Evolutionary conservation across 495 filamentous ascomycete species (phyloP), one percentile per base, ranked within the genome.

Genomic region (Clohesyomyces aquaticus): DNA sequence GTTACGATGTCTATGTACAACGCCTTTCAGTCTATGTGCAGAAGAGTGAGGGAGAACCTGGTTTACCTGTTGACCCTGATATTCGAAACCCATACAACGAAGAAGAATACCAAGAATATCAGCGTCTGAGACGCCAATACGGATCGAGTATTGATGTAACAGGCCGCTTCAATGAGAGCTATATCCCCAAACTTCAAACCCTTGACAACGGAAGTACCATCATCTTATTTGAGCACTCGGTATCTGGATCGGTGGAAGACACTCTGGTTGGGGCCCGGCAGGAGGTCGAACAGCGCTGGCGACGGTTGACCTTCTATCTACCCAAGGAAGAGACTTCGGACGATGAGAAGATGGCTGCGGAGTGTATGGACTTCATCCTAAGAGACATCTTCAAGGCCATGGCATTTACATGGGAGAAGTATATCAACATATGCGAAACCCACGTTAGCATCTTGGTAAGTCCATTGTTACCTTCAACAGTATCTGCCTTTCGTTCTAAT

Each of bases 181-280:
- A 71, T 46, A 59, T 65, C 11, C 70, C 70, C 4, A 59, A 72
- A 9, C 63, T 80, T 3, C 50, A 75, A 16, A 71, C 56, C 12
- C 56, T 80, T 1, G 82, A 83, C 55, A 84, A 84, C 49, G 75
- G 79, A 21, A 82, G 78, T 55, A 79, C 78, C 0, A 80, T 84
- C 32, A 82, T 84, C 48, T 70, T 85, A 28, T 82, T 85, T 54
- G 81, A 85, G 57, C 76, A 79, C 49, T 78, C 79, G 0, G 70
- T 78, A 8, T 76, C 77, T 0, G 71, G 72, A 27, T 71, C 69
- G 10, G 74, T 78, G 27, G 69, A 79, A n/a, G 77, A 85, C 61
- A 82, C 81, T 0, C 52, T 84, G 9, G 75, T 84, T 10, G 57
- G 76, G 1, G 80, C 82, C 2, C 73, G 82, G 16, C 71, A 76